phyloP scores from a whole-genome alignment of 352 stramenopile genomes.

The Globisporangium recalcitrans region DNA sequence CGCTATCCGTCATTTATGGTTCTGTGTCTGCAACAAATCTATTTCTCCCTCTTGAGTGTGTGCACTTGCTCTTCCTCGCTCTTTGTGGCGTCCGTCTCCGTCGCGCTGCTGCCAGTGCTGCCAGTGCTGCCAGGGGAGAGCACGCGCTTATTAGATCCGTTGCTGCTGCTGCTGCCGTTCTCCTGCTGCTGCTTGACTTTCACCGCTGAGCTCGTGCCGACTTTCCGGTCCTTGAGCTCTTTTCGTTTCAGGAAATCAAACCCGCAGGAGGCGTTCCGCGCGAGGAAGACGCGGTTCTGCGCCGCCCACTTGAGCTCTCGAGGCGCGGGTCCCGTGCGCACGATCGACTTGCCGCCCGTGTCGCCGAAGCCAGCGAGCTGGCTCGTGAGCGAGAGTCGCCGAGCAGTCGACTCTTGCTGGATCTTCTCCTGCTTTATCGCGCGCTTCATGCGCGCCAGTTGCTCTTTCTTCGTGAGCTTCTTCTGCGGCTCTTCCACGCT shows the following conservation, averaged over 20 bases:
- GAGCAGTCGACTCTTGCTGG: constrained; percentile 52
- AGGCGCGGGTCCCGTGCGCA: constrained; percentile 44
- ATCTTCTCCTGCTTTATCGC: constrained; percentile 61
- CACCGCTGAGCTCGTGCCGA: not conserved
- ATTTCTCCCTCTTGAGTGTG: constrained; percentile 1
- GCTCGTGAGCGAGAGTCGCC: constrained; percentile 57
- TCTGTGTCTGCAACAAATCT: constrained; percentile 5
- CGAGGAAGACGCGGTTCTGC: constrained; percentile 45
- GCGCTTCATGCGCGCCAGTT: constrained; percentile 61
- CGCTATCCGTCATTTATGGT: not conserved
- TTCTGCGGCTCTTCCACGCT: constrained; percentile 27
- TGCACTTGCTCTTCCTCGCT: not conserved
- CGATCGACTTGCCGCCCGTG: constrained; percentile 48
- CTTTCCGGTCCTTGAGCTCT: constrained; percentile 39
- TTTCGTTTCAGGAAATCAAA: constrained; percentile 78
- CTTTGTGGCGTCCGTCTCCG: not conserved
- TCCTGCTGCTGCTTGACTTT: constrained; percentile 19
- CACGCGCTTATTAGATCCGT: not conserved
- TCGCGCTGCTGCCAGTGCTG: not conserved
- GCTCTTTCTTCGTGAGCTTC: constrained; percentile 82
- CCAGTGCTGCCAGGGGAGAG: constrained; percentile 7
- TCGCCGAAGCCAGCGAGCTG: constrained; percentile 48
- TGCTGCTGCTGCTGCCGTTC: constrained; percentile 12
- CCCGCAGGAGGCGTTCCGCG: constrained; percentile 51
- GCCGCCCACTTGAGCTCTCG: constrained; percentile 63